Evolutionary conservation across 208 protist species (phyloP).

Genomic region (Angomonas deanei): DNA sequence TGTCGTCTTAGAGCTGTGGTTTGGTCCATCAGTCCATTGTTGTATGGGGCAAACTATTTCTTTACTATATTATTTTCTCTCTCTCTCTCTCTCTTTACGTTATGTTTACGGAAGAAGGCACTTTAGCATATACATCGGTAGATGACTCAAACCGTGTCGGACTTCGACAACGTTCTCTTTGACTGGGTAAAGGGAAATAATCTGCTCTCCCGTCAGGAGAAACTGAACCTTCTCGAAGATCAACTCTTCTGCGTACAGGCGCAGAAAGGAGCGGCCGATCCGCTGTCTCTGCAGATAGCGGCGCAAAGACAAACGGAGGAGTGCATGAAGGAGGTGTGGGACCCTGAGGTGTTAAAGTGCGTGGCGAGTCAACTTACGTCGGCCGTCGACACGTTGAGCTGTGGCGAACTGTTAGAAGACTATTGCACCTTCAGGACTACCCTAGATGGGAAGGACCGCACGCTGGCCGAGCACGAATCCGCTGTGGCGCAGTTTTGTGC

Average conservation of each 20-base stretch:
- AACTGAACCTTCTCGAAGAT: slow-evolving; percentile 18
- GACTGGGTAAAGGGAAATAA: slow-evolving; percentile 20
- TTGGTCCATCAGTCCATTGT: no score
- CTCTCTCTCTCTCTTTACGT: neutral
- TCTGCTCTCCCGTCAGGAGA: slow-evolving; percentile 16
- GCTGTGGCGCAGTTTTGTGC: no score
- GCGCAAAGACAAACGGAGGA: neutral
- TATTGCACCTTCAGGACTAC: no score
- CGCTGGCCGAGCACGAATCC: no score
- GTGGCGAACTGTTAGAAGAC: no score
- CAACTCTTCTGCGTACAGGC: neutral
- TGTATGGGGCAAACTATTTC: neutral
- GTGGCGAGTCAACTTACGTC: no score
- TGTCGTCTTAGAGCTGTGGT: neutral
- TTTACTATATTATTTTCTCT: slow-evolving; percentile 8
- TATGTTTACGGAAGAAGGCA: no score
- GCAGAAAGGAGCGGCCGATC: no score
- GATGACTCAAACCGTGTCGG: slow-evolving; percentile 1
- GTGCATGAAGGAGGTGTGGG: neutral
- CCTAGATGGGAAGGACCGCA: no score
- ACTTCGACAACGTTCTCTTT: slow-evolving; percentile 30
- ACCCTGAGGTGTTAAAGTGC: no score
- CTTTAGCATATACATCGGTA: no score
- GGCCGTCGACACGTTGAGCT: no score
- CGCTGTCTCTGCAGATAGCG: neutral